Base-by-base conservation (phyloP, 805 yeast genomes). In the Blastobotrys americana region DNA sequence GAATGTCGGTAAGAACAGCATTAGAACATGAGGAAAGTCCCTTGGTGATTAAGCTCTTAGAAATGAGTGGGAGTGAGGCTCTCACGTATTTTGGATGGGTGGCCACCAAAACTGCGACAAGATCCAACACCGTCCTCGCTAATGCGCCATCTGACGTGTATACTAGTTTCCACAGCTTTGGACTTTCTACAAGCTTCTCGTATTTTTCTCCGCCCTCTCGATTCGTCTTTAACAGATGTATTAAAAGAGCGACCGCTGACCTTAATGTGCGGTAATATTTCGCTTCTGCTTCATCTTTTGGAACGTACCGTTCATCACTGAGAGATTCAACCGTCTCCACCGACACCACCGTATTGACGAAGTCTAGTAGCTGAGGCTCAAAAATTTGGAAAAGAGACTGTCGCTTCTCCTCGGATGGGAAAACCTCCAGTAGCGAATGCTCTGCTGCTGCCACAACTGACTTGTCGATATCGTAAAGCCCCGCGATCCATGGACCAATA, bases 401-500 rank as follows among this genome's bases (percentile, higher is more conserved):
- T 55, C 78, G 79, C 44, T 70, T 69, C 37, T 73, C 75, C 39
- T 71, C 72, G 37, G 75, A 70, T 3, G 73, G 69, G 59, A 90
- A 87, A 4, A 84, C 73, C 3, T 57, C 55, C 15, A 66, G 59
- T 23, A 88, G 59, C 8, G 76, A 67, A 8, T 65, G 60, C 16
- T 56, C 54, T 13, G 87, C 75, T 0, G 78, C 61, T 23, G 62
- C 66, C 0, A 82, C 66, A 0, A 83, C 90, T 1, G 71, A 49
- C 37, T 77, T 60, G 52, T 89, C 97, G 2, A 72, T 56, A 55
- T 90, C 97, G 57, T 71, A 82, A 2, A 72, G 55, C 0, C 95
- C 95, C 21, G 77, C 69, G 3, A 89, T 55, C 79, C 95, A 78
- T 1, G 82, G 64, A 0, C 95, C 93, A 5, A 86, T 69, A 0